phyloP scores from a whole-genome alignment of 371 early-diverging fungal species.

The Rhizopus delemar region DNA sequence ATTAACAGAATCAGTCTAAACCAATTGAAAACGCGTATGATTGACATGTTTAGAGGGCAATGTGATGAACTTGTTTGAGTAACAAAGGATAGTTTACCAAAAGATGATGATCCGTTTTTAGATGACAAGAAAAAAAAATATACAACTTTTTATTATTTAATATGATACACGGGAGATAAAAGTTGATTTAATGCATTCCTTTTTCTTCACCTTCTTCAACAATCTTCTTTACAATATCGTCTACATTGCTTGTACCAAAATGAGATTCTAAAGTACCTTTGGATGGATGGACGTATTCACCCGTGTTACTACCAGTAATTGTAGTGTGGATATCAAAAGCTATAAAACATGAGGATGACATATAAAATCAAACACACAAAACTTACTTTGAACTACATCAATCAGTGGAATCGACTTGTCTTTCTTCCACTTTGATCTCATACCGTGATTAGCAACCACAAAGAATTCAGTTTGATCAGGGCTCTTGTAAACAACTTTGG shows the following conservation, averaged over 20 bases:
- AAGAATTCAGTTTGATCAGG: slow-evolving; percentile 39
- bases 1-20: too few species aligned
- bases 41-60: too few species aligned
- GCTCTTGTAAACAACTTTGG: slow-evolving; percentile 36
- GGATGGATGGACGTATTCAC: slow-evolving; percentile 28
- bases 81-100: too few species aligned
- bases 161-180: neutral
- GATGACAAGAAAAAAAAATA: too few species aligned
- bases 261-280: slow-evolving; percentile 23
- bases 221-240: slow-evolving; percentile 31
- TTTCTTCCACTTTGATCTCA: slow-evolving; percentile 35
- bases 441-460: slow-evolving; percentile 39
- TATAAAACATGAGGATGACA: neutral
- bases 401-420: slow-evolving; percentile 48
- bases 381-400: slow-evolving; percentile 47
- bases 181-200: slow-evolving; percentile 8
- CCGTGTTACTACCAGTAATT: slow-evolving; percentile 24
- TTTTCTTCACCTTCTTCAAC: slow-evolving; percentile 30
- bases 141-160: too few species aligned
- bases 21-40: too few species aligned
- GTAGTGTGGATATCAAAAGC: slow-evolving; percentile 25
- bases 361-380: neutral
- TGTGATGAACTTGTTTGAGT: too few species aligned
- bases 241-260: slow-evolving; percentile 24
- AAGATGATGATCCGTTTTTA: too few species aligned